Percentiles rank a stretch among this genome's conserved stretches.
phyloP scores from a whole-genome alignment of 1,139 yeast genomes.

The Kodamaea derodonti region DNA sequence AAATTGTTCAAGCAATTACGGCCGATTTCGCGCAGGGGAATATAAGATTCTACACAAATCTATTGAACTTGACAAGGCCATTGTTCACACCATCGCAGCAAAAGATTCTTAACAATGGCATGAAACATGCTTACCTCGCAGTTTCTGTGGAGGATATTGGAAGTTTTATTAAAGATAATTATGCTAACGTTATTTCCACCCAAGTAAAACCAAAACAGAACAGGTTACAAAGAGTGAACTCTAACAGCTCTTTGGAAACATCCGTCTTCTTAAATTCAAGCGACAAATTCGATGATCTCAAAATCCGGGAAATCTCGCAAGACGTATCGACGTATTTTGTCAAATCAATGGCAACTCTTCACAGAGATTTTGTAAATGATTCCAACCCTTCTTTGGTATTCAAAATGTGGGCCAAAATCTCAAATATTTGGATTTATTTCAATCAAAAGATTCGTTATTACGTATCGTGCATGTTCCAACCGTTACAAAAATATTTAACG shows the following conservation, averaged over 20 bases:
- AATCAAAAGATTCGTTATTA: conserved; percentile 28
- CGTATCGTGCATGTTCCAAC: conserved; percentile 27
- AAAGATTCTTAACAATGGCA: conserved; percentile 16
- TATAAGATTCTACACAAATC: conserved; percentile 21
- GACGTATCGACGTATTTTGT: conserved; percentile 27
- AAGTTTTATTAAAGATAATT: conserved; percentile 23
- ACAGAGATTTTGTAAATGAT: conserved; percentile 15
- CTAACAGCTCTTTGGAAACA: conserved; percentile 5
- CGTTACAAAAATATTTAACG: conserved; percentile 23
- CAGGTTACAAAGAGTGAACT: conserved; percentile 8
- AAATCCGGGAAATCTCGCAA: conserved; percentile 28
- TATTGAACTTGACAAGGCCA: conserved; percentile 20
- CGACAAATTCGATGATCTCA: conserved; percentile 22
- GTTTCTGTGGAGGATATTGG: conserved; percentile 33
- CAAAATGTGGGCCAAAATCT: conserved; percentile 10
- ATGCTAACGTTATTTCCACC: conserved; percentile 9
- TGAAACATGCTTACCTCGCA: conserved; percentile 20
- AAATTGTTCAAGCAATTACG: conserved; percentile 3
- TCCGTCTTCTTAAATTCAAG: not conserved
- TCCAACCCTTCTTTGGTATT: conserved; percentile 3
- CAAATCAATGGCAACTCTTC: conserved; percentile 21
- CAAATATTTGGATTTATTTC: conserved; percentile 30
- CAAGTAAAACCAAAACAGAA: conserved; percentile 6
- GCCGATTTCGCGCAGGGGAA: conserved; percentile 18
- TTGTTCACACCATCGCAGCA: conserved; percentile 24